Conservation (phyloP, 148 eudicot genomes). For the Chenopodium album region DNA sequence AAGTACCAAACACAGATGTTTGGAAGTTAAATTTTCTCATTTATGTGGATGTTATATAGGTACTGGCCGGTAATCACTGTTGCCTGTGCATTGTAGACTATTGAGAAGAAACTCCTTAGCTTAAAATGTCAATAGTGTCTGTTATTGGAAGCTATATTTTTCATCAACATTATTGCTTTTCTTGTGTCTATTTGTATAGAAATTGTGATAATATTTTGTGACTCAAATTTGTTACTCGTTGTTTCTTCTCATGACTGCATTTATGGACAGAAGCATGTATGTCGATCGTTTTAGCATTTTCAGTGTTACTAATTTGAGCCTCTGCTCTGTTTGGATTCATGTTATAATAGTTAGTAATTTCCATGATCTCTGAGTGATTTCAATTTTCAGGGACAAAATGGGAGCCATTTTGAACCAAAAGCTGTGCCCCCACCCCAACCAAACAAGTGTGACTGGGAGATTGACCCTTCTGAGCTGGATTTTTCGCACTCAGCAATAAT, state of each 20-base stretch:
- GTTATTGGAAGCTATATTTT: neutral
- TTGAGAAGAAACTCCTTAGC: neutral
- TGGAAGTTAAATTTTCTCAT: neutral
- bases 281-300: neutral
- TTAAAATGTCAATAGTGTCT: neutral
- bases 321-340: neutral
- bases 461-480: constrained; percentile 89
- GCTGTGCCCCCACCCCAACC: constrained; percentile 90
- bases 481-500: constrained; percentile 66
- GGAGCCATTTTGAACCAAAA: constrained; percentile 94
- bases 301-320: constrained; percentile 6
- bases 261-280: neutral
- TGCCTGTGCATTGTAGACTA: neutral
- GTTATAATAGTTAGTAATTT: neutral
- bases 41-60: neutral
- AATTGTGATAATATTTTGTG: neutral
- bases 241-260: neutral
- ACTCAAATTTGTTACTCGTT: neutral
- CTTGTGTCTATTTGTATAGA: neutral
- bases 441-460: constrained; percentile 96
- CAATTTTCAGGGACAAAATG: constrained; percentile 83
- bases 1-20: neutral
- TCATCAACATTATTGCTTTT: neutral
- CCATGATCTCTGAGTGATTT: neutral
- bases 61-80: neutral